Evolutionary conservation across 805 yeast species (phyloP).

Genomic region (Lachancea sp.): DNA sequence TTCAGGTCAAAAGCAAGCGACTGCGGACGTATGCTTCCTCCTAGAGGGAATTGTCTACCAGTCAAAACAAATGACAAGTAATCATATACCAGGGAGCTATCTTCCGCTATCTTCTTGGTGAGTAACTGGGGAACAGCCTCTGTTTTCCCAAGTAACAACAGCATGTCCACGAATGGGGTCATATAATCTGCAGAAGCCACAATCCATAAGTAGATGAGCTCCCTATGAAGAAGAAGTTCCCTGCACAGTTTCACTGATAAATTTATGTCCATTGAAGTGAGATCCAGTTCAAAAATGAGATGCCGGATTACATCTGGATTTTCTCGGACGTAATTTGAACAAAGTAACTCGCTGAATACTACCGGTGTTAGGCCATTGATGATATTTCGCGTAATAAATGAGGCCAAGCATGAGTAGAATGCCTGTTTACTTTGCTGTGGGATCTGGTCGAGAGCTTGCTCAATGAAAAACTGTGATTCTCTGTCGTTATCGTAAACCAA

Average conservation of each 20-base stretch:
- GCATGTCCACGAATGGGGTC: slow-evolving; percentile 62
- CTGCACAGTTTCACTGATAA: slow-evolving; percentile 59
- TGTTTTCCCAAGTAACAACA: slow-evolving; percentile 31
- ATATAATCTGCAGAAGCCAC: slow-evolving; percentile 59
- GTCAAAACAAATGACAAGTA: slow-evolving; percentile 66
- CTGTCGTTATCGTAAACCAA: slow-evolving; percentile 4
- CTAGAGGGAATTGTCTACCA: slow-evolving; percentile 78
- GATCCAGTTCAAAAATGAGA: slow-evolving; percentile 1
- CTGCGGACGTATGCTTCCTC: slow-evolving; percentile 37
- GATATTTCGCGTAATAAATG: background rate
- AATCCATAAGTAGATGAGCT: slow-evolving; percentile 67
- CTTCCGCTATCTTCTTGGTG: slow-evolving; percentile 12
- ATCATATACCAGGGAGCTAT: slow-evolving; percentile 37
- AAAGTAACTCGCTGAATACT: slow-evolving; percentile 1
- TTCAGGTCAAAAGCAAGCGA: slow-evolving; percentile 40
- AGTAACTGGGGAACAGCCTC: slow-evolving; percentile 14
- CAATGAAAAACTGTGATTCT: slow-evolving; percentile 10
- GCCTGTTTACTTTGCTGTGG: background rate
- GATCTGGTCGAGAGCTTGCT: slow-evolving; percentile 5
- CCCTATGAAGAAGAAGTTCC: slow-evolving; percentile 50
- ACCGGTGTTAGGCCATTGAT: background rate
- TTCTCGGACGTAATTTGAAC: background rate
- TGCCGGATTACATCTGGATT: background rate
- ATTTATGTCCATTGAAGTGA: slow-evolving; percentile 59
- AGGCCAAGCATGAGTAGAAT: background rate